phyloP scores from a whole-genome alignment of 495 filamentous ascomycete genomes.

The Aspergillus funiculosus region DNA sequence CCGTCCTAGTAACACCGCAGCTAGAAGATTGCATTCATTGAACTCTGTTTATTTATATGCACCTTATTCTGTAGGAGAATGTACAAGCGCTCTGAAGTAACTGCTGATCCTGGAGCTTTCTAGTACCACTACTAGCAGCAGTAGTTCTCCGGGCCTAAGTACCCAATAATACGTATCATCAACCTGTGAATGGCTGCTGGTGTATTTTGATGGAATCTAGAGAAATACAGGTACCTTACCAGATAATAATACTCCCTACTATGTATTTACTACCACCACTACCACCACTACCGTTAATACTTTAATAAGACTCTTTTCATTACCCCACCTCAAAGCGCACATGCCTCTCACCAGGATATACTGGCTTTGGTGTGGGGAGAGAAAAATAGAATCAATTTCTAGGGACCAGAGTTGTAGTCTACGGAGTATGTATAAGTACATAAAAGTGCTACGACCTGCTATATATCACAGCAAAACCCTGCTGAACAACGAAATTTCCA shows the following conservation, averaged over 20 bases:
- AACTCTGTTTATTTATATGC: slow-evolving; percentile 2
- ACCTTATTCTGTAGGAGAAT: not conserved
- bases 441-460: too few species aligned
- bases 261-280: too few species aligned
- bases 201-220: not conserved
- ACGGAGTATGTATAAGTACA: too few species aligned
- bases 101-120: too few species aligned
- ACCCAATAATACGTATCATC: slow-evolving; percentile 2
- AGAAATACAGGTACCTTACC: slow-evolving; percentile 3
- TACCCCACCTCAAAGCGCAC: slow-evolving; percentile 2
- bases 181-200: slow-evolving; percentile 4
- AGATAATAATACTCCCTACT: not conserved
- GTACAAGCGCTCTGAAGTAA: not conserved
- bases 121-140: too few species aligned
- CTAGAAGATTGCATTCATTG: slow-evolving; percentile 6
- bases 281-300: too few species aligned
- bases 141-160: slow-evolving; percentile 5
- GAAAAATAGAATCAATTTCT: not conserved
- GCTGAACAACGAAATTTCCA: too few species aligned
- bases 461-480: too few species aligned
- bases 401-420: too few species aligned
- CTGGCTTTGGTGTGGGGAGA: not conserved
- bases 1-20: slow-evolving; percentile 4
- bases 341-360: not conserved
- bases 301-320: not conserved